A percentile compares a stretch with the other conserved stretches of the same genome.
Conservation (phyloP, 1,284 basidiomycete species). For the Gymnopus androsaceus region DNA sequence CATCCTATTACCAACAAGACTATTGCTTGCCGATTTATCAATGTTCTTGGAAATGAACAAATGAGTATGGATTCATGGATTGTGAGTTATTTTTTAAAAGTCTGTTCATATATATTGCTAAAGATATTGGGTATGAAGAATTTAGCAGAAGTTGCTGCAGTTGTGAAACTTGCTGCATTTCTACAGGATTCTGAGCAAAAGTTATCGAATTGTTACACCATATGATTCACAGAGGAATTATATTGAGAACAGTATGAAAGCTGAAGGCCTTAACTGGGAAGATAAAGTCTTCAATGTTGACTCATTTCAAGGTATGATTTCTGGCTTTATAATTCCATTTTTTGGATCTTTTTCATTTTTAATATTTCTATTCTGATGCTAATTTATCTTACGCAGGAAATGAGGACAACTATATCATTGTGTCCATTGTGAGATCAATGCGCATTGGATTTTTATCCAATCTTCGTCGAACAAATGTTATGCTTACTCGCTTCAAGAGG, state of each 20-base stretch:
- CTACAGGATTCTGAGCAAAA: slow-evolving; percentile 44
- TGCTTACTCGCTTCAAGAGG: slow-evolving; percentile 67
- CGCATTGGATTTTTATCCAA: slow-evolving; percentile 60
- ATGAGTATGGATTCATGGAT: slow-evolving; percentile 45
- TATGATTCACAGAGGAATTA: slow-evolving; percentile 64
- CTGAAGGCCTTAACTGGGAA: slow-evolving; percentile 48
- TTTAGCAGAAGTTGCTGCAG: slow-evolving; percentile 43
- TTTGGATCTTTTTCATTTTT: neutral
- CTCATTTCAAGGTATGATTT: slow-evolving; percentile 44
- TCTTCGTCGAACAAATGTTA: slow-evolving; percentile 64
- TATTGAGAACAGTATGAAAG: slow-evolving; percentile 52
- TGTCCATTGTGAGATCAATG: slow-evolving; percentile 62
- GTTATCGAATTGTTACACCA: slow-evolving; percentile 66
- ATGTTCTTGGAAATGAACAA: slow-evolving; percentile 43
- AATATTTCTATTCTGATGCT: slow-evolving; percentile 6
- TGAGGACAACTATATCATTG: slow-evolving; percentile 62
- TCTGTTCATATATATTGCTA: neutral
- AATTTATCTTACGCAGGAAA: slow-evolving; percentile 44
- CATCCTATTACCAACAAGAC: slow-evolving; percentile 44
- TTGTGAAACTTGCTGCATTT: slow-evolving; percentile 47
- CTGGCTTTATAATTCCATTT: no score
- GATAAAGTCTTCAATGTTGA: slow-evolving; percentile 61
- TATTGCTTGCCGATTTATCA: slow-evolving; percentile 53
- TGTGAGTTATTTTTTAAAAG: slow-evolving; percentile 18
- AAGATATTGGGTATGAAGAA: slow-evolving; percentile 43